Evolutionary conservation across 78 protist genomes (phyloP), one percentile per base, ranked within the genome.

Genomic region (Salpingoeca rosetta): DNA sequence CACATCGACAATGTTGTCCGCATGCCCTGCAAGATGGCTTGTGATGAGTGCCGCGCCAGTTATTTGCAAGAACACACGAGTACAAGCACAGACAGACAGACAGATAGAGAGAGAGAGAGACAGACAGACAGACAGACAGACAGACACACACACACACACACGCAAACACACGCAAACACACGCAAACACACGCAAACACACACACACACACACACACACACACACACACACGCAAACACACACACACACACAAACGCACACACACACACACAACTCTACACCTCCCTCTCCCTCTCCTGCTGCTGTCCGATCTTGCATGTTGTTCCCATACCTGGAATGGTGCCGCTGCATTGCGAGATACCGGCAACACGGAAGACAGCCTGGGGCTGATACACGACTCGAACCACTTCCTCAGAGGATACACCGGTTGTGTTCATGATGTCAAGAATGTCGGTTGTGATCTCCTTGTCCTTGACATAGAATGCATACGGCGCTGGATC

Each of bases 341-440:
- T 86, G 40, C 86, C 57, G 10, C 95, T n/a, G 86, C 97, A 95
- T 24, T 98, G 85, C 17, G 98, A 93, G 35, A 94, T 95, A n/a
- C 96, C 82, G 22, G 83, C 57, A 38, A 97, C 98, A 42, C 93
- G 87, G 89, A 97, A 97, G 40, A 94, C 89, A 1, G 98, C 95
- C 84, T 95, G 97, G 56, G 98, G 98, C n/a, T 85, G 91, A 87
- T 94, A 97, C n/a, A 44, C 45, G 56, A 96, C 83, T 35, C 2
- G 0, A 24, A 92, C n/a, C n/a, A n/a, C n/a, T n/a, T n/a, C n/a
- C n/a, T n/a, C n/a, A 10, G 22, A 72, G 80, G 12, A 65, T 37
- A 35, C 94, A 96, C 43, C 81, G 72, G 80, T 0, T 84, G 65
- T n/a, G 90, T 76, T 28, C 65, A 44, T 42, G 12, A 22, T 56